Conservation (phyloP, 2,329 filamentous ascomycete species). For the Verticillium isaacii region DNA sequence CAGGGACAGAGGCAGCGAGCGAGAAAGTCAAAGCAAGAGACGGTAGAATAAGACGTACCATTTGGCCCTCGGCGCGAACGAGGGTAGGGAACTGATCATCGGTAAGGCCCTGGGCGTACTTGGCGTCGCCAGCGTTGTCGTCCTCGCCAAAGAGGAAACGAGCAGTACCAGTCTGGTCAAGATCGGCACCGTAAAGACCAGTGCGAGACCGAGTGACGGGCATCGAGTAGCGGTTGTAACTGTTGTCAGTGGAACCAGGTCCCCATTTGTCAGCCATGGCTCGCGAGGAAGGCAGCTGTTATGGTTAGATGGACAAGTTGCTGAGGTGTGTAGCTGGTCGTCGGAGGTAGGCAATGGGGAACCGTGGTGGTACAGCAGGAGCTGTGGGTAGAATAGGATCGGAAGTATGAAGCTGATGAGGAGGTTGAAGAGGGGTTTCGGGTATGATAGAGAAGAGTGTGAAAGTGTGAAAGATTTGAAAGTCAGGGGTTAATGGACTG, state of each 20-base stretch:
- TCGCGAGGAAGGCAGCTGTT: not conserved
- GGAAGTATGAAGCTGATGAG: too few relatives aligned
- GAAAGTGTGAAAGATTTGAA: too few relatives aligned
- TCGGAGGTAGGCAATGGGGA: too few relatives aligned
- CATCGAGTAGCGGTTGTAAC: conserved; percentile 89
- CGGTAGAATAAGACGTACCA: conserved; percentile 37
- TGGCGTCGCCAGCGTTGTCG: conserved; percentile 61
- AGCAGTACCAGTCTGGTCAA: conserved; percentile 81
- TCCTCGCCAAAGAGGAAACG: conserved; percentile 84
- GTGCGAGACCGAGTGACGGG: conserved; percentile 71
- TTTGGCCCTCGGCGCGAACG: conserved; percentile 57
- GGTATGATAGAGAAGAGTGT: too few relatives aligned
- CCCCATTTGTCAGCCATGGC: conserved; percentile 7
- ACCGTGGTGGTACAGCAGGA: too few relatives aligned
- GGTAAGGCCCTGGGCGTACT: conserved; percentile 64
- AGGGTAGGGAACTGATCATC: conserved; percentile 88
- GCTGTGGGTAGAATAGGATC: too few relatives aligned
- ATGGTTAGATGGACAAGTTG: not conserved
- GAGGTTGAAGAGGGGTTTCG: too few relatives aligned
- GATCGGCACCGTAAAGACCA: conserved; percentile 60
- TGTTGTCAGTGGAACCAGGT: conserved; percentile 29
- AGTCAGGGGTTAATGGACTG: too few relatives aligned
- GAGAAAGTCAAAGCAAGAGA: not conserved
- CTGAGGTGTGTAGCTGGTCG: not conserved
- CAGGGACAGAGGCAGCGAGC: not conserved